Base-by-base conservation (phyloP, 768 basidiomycete genomes). In the Tylopilus sp. region DNA sequence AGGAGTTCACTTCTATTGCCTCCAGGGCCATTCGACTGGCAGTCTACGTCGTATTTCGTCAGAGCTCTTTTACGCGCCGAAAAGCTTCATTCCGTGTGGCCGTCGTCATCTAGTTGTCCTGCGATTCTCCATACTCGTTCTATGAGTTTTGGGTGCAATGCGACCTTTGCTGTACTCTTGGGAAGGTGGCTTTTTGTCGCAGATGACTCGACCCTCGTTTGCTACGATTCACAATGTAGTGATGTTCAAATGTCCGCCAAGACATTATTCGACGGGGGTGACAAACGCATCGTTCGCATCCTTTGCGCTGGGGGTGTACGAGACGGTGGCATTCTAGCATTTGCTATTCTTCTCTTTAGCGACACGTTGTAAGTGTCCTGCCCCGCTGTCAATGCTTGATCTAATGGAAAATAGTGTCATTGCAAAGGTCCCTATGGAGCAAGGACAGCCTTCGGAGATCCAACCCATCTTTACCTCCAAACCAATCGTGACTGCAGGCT, bases 1-100 rank as follows among this genome's bases (percentile, higher is more conserved):
- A 38, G 38, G 41, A 31, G 22, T 21, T 5, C 22, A 2, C 7
- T 43, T 31, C 33, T 44, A 9, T 21, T 50, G 17, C 46, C 52
- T n/a, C 35, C 48, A 6, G 57, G 57, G 18, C 57, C 57, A 9
- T 42, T 44, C 9, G 26, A 50, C 3, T 59, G 56, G 57, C 56
- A 59, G 40, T 42, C 57, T 23, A 33, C 51, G 5, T 38, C 56
- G 2, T 45, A 51, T 30, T 43, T 58, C 33, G 13, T 44, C 33
- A 31, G 43, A 7, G 23, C 25, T 12, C 52, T 59, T 9, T 35
- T 54, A n/a, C 43, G 40, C n/a, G 50, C 48, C 5, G 43, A 44
- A 13, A 55, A 26, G 11, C 21, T 44, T 9, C 2, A 39, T 46
- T 40, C 46, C 3, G 26, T 48, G 15, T 59, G 58, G 58, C 43